Evolutionary conservation across 345 rosid species (phyloP), one percentile per base, ranked within the genome.

Genomic region (Punica granatum): DNA sequence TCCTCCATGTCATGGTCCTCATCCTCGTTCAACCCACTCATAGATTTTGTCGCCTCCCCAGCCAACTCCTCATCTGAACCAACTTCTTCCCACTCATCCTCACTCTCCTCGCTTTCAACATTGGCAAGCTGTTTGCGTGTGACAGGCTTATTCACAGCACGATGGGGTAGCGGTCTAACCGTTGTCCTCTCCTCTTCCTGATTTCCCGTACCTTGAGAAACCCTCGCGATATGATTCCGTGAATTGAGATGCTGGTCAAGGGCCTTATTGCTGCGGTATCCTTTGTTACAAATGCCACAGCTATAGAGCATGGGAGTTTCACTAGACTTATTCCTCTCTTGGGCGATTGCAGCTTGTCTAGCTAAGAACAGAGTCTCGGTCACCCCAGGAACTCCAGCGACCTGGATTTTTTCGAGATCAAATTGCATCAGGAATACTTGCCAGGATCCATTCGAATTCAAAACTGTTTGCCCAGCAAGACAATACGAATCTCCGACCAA

Each of bases 331-430:
- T 72, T 69, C 36, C 85, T 88, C 75, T 94, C 99, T 46, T 70
- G 78, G 66, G 73, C 89, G 79, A 89, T 74, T 1, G 88, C 90
- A 26, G 83, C 74, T 75, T 94, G 95, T 76, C 88, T 86, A 7
- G 96, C 96, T 67, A 79, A 70, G 78, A 86, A 94, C 60, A 94
- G 71, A 1, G 86, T 89, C 77, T 89, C 90, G 1, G 93, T 91
- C 79, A 94, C 99, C 61, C 96, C 99, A 0, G 99, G 98, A 75
- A 94, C 98, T 60, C 96, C 98, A 73, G 98, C 98, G 4, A 94
- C 86, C 97, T 94, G 76, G 58, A 64, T 63, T 63, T 19, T 43
- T 61, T 63, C 61, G 31, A 19, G 3, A 56, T 13, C 34, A 56
- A 56, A n/a, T 36, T 21, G 26, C 32, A 63, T 63, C 9, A 19